phyloP scores from a whole-genome alignment of 2,329 filamentous ascomycete species.

The Hypoxylon sp. region DNA sequence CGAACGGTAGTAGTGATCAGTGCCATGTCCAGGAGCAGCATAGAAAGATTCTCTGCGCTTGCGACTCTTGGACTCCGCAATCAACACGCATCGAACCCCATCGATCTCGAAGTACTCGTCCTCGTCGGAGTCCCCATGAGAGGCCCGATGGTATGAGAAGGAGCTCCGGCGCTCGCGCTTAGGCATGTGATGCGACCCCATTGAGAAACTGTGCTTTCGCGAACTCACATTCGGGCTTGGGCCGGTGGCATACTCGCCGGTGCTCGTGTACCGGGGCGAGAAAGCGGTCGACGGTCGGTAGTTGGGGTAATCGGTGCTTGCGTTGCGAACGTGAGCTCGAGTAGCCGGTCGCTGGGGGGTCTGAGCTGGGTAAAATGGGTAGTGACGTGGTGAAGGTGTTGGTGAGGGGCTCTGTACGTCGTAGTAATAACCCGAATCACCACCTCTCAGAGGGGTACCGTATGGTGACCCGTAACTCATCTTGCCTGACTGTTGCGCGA shows the following conservation, averaged over 20 bases:
- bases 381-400: slow-evolving; percentile 70
- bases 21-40: slow-evolving; percentile 68
- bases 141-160: slow-evolving; percentile 72
- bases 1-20: slow-evolving; percentile 71
- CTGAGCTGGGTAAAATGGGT: slow-evolving; percentile 63
- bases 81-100: slow-evolving; percentile 68
- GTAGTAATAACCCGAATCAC: slow-evolving; percentile 67
- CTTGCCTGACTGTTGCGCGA: slow-evolving; percentile 57
- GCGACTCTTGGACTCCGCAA: slow-evolving; percentile 63
- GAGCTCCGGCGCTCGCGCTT: slow-evolving; percentile 70
- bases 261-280: slow-evolving; percentile 74
- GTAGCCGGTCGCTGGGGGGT: slow-evolving; percentile 70
- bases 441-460: slow-evolving; percentile 62
- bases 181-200: slow-evolving; percentile 57
- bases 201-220: slow-evolving; percentile 58
- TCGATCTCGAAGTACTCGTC: slow-evolving; percentile 71
- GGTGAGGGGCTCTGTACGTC: slow-evolving; percentile 68
- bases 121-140: slow-evolving; percentile 76
- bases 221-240: slow-evolving; percentile 72
- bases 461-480: slow-evolving; percentile 63
- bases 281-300: slow-evolving; percentile 66
- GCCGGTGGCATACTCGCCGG: slow-evolving; percentile 73
- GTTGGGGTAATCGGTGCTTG: slow-evolving; percentile 60
- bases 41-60: slow-evolving; percentile 57
- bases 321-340: slow-evolving; percentile 65